Base-by-base conservation (phyloP, 345 rosid genomes). In the Corchorus olitorius region DNA sequence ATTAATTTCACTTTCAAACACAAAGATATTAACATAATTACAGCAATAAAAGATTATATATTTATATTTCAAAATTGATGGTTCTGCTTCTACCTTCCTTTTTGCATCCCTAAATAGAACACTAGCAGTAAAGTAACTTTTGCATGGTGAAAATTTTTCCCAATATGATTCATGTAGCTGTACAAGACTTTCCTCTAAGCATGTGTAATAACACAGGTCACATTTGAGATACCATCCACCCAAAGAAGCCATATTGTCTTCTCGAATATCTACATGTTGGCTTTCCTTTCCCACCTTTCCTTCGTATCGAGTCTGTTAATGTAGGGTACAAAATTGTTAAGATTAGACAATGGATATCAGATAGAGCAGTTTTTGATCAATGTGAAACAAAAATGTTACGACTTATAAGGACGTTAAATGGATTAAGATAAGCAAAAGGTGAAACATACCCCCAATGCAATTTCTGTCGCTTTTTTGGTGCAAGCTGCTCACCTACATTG, bases 221-320 rank as follows among this genome's bases (percentile, higher is more conserved):
- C 53, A 72, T 33, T 37, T 34, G 45, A 4, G 13, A 35, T 20
- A 72, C 37, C 54, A 43, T 41, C 27, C 19, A 73, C 10, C 9
- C 4, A 9, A 34, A 20, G 76, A 56, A 41, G 13, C 41, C 45
- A 1, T 59, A 58, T 45, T 73, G 58, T 56, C 37, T 43, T 62
- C 33, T 9, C 68, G 33, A 19, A 52, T 62, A 34, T 62, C 84
- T 85, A 90, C 91, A 89, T 90, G 80, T 89, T 90, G 70, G 87
- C 86, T 79, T 89, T 89, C 83, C 89, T 90, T 78, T 90, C 94
- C 93, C 93, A 90, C 70, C 93, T 82, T 75, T 90, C 94, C 84
- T 85, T 92, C 0, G 92, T 81, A 78, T 87, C 93, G 43, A 90
- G 94, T 81, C 94, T 92, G 75, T 67, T 27, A 71, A 80, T 35